Conservation (phyloP, 2,329 filamentous ascomycete species). For the Arthrobotrys sinensis region DNA sequence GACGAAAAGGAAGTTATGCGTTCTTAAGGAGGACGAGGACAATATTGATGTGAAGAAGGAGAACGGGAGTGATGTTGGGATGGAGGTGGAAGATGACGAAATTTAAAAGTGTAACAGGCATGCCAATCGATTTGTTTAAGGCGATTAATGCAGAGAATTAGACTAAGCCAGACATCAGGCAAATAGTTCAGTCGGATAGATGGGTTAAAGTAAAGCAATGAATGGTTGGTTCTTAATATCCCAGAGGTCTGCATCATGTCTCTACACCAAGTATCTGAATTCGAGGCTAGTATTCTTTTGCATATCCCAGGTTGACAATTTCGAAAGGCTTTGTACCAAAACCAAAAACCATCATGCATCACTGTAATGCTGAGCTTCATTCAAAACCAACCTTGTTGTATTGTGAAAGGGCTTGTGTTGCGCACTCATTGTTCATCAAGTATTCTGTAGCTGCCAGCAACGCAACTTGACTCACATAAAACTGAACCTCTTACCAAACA, state of each 20-base stretch:
- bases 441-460: neutral
- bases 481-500: neutral
- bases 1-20: conserved; percentile 43
- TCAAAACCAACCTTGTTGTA: neutral
- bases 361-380: too few species aligned
- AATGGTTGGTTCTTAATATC: neutral
- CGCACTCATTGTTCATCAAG: neutral
- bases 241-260: too few species aligned
- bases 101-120: neutral
- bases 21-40: conserved; percentile 32
- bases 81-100: neutral
- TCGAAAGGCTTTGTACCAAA: too few species aligned
- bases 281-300: too few species aligned
- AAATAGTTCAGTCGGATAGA: too few species aligned
- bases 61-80: neutral
- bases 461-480: conserved; percentile 15
- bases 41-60: neutral
- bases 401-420: neutral
- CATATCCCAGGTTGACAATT: too few species aligned
- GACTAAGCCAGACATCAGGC: too few species aligned
- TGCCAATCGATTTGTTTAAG: too few species aligned
- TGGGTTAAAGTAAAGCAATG: neutral
- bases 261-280: too few species aligned
- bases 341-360: too few species aligned
- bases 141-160: too few species aligned